Conservation (phyloP, 139 green algal genomes). For the Chlorokybus atmophyticus region DNA sequence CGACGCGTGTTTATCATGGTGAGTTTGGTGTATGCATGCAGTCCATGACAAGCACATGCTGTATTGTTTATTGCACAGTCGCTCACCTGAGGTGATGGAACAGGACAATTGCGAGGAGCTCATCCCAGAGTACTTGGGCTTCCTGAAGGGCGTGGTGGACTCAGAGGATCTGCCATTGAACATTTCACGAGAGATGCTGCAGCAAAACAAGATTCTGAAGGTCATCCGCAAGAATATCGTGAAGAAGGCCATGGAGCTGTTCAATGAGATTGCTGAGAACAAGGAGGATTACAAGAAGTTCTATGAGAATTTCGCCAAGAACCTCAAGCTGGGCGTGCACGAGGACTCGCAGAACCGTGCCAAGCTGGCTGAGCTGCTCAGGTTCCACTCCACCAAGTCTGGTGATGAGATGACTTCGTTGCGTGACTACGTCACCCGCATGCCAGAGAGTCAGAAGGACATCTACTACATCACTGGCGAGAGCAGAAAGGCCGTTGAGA, state of each 20-base stretch:
- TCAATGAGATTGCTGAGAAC: constrained; percentile 96
- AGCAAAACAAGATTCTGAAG: constrained; percentile 99
- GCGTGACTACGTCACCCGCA: constrained; percentile 99
- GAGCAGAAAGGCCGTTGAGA: constrained; percentile 89
- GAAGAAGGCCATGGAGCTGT: constrained; percentile 98
- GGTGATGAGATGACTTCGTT: constrained; percentile 93
- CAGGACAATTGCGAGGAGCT: constrained; percentile 99
- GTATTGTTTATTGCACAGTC: too few species aligned
- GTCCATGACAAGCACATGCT: too few species aligned
- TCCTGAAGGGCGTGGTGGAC: constrained; percentile 98
- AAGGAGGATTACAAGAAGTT: constrained; percentile 99
- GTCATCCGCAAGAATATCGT: constrained; percentile 99
- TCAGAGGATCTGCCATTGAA: constrained; percentile 97
- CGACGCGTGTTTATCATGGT: constrained; percentile 99
- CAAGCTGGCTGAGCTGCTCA: constrained; percentile 92
- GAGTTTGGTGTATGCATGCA: too few species aligned
- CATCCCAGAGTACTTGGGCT: constrained; percentile 88
- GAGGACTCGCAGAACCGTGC: constrained; percentile 86
- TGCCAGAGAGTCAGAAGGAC: constrained; percentile 94
- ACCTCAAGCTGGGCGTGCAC: constrained; percentile 97
- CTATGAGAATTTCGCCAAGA: constrained; percentile 99
- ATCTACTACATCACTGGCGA: constrained; percentile 99
- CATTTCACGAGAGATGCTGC: constrained; percentile 98
- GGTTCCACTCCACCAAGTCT: constrained; percentile 90
- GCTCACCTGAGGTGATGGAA: too few species aligned